phyloP scores from a whole-genome alignment of 225 moss, liverwort and hornwort species.

The Sphagnum tenellum region DNA sequence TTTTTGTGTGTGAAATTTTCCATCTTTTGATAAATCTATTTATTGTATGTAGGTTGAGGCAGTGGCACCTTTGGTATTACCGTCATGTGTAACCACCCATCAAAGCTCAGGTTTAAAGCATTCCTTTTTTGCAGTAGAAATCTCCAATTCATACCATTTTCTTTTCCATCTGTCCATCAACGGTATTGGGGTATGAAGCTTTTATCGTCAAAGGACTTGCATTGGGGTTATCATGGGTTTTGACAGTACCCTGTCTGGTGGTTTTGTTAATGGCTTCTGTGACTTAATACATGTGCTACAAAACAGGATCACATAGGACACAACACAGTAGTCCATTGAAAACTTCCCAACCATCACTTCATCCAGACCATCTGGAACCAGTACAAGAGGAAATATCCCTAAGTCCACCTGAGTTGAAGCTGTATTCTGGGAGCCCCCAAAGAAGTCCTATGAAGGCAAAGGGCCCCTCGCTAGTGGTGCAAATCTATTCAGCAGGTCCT shows the following conservation, averaged over 20 bases:
- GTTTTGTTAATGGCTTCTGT: not conserved
- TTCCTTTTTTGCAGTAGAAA: constrained; percentile 9
- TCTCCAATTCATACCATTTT: constrained; percentile 17
- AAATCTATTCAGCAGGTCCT: constrained; percentile 26
- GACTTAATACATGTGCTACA: not conserved
- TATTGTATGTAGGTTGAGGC: constrained; percentile 26
- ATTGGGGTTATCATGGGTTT: too few species aligned
- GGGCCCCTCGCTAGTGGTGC: constrained; percentile 35
- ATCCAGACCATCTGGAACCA: constrained; percentile 12
- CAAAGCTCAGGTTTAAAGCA: too few species aligned
- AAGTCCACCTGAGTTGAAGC: constrained; percentile 33
- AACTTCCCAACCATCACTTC: constrained; percentile 11
- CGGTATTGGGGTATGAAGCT: too few species aligned
- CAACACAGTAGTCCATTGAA: constrained; percentile 21
- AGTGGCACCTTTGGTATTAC: constrained; percentile 31
- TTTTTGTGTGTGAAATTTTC: too few species aligned
- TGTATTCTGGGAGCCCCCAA: constrained; percentile 19
- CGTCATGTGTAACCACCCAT: constrained; percentile 6
- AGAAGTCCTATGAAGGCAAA: constrained; percentile 36
- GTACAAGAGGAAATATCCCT: constrained; percentile 17
- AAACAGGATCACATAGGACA: constrained; percentile 26
- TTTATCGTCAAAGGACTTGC: too few species aligned
- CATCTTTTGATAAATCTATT: too few species aligned
- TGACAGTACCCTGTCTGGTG: not conserved
- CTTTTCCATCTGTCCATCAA: not conserved